A percentile compares a stretch with the other conserved stretches of the same genome.
These are phyloP conservation scores for Starmerella bombicola DNA, from an alignment of 805 yeast species.

Conservation along the genomic window DNA sequence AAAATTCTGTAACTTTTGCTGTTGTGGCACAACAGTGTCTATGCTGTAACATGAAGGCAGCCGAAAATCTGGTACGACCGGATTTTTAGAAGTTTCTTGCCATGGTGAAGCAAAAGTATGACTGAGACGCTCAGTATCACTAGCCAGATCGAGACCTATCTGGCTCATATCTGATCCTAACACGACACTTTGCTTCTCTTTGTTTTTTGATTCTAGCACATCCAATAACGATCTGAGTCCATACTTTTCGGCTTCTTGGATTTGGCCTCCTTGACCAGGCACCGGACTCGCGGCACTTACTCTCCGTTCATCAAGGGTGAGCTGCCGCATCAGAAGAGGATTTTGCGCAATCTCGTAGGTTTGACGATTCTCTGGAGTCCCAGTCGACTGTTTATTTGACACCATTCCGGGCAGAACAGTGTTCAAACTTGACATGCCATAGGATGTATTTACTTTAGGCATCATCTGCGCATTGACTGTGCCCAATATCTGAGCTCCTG, in stretches of 20 bases:
- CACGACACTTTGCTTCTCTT: constrained; percentile 52
- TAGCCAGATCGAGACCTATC: constrained; percentile 47
- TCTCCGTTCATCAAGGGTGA: not conserved
- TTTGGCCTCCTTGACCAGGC: not conserved
- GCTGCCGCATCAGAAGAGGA: not conserved
- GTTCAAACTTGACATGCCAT: constrained; percentile 19
- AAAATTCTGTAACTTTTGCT: constrained; percentile 38
- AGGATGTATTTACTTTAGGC: constrained; percentile 17
- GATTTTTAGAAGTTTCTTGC: constrained; percentile 82
- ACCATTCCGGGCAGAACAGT: constrained; percentile 20
- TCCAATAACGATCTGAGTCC: constrained; percentile 56
- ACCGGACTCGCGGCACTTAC: not conserved
- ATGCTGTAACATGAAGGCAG: constrained; percentile 48
- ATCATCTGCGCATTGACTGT: constrained; percentile 20
- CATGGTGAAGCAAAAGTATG: constrained; percentile 80
- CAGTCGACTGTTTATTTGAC: not conserved
- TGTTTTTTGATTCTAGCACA: constrained; percentile 48
- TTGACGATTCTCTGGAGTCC: not conserved
- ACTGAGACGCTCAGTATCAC: constrained; percentile 37
- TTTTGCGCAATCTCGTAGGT: not conserved
- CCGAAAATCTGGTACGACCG: constrained; percentile 71
- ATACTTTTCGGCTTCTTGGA: constrained; percentile 42
- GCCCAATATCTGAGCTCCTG: constrained; percentile 17
- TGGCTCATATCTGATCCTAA: constrained; percentile 63
- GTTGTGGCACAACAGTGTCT: constrained; percentile 34